Base-by-base conservation (phyloP, 23 red algal genomes). In the Gracilaria caudata region DNA sequence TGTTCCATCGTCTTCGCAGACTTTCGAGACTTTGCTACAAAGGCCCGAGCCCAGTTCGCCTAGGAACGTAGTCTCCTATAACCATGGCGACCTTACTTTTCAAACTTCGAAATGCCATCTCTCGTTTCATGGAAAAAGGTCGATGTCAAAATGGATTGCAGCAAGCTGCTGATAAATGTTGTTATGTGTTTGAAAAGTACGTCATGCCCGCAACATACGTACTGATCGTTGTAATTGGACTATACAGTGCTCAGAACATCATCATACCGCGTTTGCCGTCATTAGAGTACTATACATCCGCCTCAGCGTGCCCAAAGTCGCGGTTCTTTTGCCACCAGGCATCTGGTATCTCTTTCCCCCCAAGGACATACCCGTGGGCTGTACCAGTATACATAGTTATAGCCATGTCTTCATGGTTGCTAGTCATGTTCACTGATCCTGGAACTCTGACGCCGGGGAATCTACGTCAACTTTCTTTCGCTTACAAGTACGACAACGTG, bases 131-230 rank as follows among this genome's bases (percentile, higher is more conserved):
- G 39, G 39, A 47, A 47, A 75, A 16, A 19, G 24, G 47, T 1
- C 70, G 3, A 36, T 75, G 70, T 17, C 24, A 29, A 29, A 47
- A 47, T 0, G 7, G n/a, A 17, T 30, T 47, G 23, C 4, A 6
- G 70, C 21, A 47, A 14, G n/a, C 16, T 9, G 20, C 70, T 7
- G 70, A 26, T 10, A 47, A 23, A 25, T 75, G 19, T 24, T 46
- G 37, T 24, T 43, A 12, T 75, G 43, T 78, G 41, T 91, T 91
- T 46, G 87, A 91, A 33, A 82, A 91, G 32, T 77, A 82, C 30
- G 58, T 91, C 76, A 91, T 91, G 87, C 87, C 87, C 57, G 34
- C 47, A n/a, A 65, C 51, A 36, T 91, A 91, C 44, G 21, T 82
- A 28, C 2, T 64, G 11, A 33, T 91, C 7, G 39, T 91, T 0